Evolutionary conservation across 2,329 filamentous ascomycete genomes (phyloP).

Genomic region (Triangularia setosa): DNA sequence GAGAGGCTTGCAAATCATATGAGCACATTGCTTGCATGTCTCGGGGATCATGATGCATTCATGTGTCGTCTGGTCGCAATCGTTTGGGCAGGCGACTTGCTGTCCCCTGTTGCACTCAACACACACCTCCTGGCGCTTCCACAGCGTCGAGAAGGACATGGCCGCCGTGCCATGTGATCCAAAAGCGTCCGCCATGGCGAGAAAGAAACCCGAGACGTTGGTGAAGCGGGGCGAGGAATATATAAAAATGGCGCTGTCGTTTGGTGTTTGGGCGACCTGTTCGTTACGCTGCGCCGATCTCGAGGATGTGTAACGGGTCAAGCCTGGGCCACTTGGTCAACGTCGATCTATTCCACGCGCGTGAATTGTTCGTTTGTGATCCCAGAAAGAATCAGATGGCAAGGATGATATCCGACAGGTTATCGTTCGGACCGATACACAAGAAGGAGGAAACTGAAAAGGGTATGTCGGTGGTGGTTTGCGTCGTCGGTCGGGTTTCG

Average conservation of each 20-base stretch:
- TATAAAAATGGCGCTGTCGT: background rate
- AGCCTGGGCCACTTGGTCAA: constrained; percentile 15
- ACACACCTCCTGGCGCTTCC: constrained; percentile 35
- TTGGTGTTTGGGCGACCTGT: background rate
- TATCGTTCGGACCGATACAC: background rate
- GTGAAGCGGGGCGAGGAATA: background rate
- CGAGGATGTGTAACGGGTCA: constrained; percentile 6
- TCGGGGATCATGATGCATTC: constrained; percentile 44
- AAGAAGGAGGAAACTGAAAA: background rate
- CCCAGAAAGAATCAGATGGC: background rate
- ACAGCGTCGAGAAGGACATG: constrained; percentile 5
- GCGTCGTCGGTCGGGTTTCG: background rate
- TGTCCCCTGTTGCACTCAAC: constrained; percentile 39
- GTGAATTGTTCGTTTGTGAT: constrained; percentile 8
- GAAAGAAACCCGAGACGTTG: background rate
- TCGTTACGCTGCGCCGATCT: constrained; percentile 11
- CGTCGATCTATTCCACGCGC: constrained; percentile 21
- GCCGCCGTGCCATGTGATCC: background rate
- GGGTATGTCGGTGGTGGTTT: background rate
- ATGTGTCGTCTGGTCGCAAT: constrained; percentile 37
- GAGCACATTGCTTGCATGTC: constrained; percentile 45
- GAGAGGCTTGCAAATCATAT: constrained; percentile 40
- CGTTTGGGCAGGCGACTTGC: constrained; percentile 40
- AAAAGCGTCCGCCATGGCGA: background rate
- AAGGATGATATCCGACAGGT: background rate